These are phyloP conservation scores for Geranium brycei DNA, from an alignment of 345 rosid species.

Conservation along the genomic window DNA sequence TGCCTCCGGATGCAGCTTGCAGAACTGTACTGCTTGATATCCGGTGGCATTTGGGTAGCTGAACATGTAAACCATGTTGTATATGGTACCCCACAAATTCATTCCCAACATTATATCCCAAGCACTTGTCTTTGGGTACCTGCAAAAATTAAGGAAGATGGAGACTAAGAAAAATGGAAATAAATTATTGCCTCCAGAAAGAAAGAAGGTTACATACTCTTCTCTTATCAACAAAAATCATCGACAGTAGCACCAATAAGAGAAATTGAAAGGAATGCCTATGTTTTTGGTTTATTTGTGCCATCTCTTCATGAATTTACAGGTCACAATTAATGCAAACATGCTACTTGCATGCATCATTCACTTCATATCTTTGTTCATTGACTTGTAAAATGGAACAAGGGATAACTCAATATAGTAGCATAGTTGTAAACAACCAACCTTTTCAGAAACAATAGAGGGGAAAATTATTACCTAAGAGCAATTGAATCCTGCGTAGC, in stretches of 20 bases:
- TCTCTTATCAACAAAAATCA: background rate
- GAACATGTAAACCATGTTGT: slow-evolving; percentile 87
- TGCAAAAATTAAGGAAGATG: slow-evolving; percentile 9
- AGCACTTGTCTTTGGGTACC: slow-evolving; percentile 78
- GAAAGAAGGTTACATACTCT: too few species aligned
- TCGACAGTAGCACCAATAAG: background rate
- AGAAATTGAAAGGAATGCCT: background rate
- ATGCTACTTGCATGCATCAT: background rate
- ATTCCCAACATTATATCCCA: slow-evolving; percentile 97
- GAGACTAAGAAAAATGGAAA: background rate
- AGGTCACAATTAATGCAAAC: background rate
- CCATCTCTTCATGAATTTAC: background rate
- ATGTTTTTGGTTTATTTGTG: background rate
- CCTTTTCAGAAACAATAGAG: background rate
- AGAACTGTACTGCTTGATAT: slow-evolving; percentile 56
- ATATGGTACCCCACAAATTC: slow-evolving; percentile 90
- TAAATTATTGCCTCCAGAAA: background rate
- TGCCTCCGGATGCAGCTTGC: slow-evolving; percentile 82
- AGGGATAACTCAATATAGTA: background rate
- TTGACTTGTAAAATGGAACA: background rate
- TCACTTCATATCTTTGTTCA: background rate
- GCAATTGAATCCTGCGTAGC: slow-evolving; percentile 94
- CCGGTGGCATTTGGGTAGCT: slow-evolving; percentile 68
- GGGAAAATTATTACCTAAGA: slow-evolving; percentile 35
- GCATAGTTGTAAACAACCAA: background rate